phyloP scores from a whole-genome alignment of 371 early-diverging fungal species.

The Nematocida sp. region DNA sequence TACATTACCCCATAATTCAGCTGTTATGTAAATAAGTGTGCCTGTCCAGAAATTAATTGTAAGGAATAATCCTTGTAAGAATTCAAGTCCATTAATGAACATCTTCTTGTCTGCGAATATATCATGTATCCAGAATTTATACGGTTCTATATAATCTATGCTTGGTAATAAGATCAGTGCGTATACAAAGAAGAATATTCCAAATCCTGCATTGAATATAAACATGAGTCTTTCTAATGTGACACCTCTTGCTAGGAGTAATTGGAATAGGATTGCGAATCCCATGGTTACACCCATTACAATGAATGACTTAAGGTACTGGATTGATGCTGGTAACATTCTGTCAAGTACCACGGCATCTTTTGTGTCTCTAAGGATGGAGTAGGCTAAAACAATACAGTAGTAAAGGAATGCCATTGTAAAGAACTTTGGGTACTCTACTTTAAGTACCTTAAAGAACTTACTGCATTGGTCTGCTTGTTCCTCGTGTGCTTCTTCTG shows the following conservation, averaged over 20 bases:
- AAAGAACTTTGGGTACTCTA: conserved; percentile 68
- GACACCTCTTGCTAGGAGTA: conserved; percentile 53
- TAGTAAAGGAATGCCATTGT: conserved; percentile 67
- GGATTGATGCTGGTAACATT: conserved; percentile 68
- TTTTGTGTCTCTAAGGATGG: conserved; percentile 71
- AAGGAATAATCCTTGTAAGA: conserved; percentile 60
- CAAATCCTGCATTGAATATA: conserved; percentile 61
- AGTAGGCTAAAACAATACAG: conserved; percentile 69
- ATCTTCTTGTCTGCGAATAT: conserved; percentile 65
- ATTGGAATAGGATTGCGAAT: conserved; percentile 66
- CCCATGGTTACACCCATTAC: conserved; percentile 66
- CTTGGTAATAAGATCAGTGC: conserved; percentile 61
- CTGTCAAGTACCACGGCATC: conserved; percentile 69
- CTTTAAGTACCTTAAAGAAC: conserved; percentile 65
- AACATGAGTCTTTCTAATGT: conserved; percentile 65
- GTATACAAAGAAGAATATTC: conserved; percentile 64
- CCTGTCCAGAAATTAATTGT: conserved; percentile 69
- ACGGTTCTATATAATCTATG: conserved; percentile 63
- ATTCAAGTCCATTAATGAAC: conserved; percentile 52
- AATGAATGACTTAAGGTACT: conserved; percentile 68
- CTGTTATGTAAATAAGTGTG: conserved; percentile 67
- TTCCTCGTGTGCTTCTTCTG: conserved; percentile 68
- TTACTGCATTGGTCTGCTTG: conserved; percentile 61
- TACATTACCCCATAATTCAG: conserved; percentile 71
- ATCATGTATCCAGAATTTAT: conserved; percentile 60